Evolutionary conservation across 1,284 basidiomycete species (phyloP).

Genomic region (Naganishia liquefaciens): DNA sequence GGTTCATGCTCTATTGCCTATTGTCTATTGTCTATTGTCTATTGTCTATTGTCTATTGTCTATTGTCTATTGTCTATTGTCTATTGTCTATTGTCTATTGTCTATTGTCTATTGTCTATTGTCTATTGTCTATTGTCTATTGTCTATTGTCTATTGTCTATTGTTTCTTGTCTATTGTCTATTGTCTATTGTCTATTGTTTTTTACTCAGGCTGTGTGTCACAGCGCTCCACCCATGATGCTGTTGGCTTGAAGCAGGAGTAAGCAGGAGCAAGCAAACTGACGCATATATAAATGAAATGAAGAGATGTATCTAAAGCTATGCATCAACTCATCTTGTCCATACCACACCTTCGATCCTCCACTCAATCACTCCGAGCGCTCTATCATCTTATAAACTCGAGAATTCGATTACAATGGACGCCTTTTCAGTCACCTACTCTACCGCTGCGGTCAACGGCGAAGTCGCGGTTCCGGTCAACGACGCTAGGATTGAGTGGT

Average conservation of each 20-base stretch:
- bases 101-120: background rate
- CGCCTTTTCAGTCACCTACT: too few species aligned
- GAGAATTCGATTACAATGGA: too few species aligned
- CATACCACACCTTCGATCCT: background rate
- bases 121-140: background rate
- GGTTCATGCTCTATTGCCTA: too few species aligned
- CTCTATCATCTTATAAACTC: background rate
- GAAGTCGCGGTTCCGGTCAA: too few species aligned
- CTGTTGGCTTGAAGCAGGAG: background rate
- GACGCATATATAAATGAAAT: background rate
- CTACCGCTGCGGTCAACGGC: too few species aligned
- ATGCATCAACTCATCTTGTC: too few species aligned
- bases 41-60: too few species aligned
- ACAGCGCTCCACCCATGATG: background rate
- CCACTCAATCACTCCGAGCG: background rate
- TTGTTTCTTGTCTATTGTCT: constrained; percentile 13
- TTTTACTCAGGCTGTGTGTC: background rate
- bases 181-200: constrained; percentile 12
- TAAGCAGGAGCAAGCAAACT: background rate
- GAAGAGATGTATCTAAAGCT: too few species aligned
- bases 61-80: constrained; percentile 1
- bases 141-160: constrained; percentile 13
- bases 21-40: too few species aligned
- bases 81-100: constrained; percentile 8
- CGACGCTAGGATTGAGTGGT: too few species aligned